Evolutionary conservation across 768 basidiomycete genomes (phyloP).

Genomic region (Suillus lakei): DNA sequence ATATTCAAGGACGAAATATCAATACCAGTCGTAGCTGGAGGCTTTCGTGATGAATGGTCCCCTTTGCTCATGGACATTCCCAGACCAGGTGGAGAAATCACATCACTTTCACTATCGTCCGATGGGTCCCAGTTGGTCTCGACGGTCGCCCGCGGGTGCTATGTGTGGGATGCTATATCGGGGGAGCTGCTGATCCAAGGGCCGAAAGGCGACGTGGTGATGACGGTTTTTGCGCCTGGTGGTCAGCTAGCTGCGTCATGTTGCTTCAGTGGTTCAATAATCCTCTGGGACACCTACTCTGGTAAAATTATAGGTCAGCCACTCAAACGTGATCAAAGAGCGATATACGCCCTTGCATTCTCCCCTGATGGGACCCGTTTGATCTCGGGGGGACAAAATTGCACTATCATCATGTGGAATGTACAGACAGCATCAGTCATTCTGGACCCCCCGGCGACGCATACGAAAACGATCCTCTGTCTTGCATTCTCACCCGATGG

Average conservation of each 20-base stretch:
- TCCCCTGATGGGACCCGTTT: slow-evolving; percentile 31
- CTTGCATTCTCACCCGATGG: slow-evolving; percentile 35
- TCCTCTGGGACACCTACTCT: slow-evolving; percentile 31
- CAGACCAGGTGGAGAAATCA: slow-evolving; percentile 17
- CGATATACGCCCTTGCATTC: slow-evolving; percentile 33
- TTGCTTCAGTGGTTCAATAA: slow-evolving; percentile 22
- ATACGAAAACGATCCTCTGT: slow-evolving; percentile 29
- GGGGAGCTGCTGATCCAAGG: slow-evolving; percentile 28
- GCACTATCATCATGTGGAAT: slow-evolving; percentile 34
- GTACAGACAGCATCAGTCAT: slow-evolving; percentile 16
- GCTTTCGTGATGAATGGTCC: slow-evolving; percentile 35
- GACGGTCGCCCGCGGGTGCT: slow-evolving; percentile 22
- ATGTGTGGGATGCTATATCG: slow-evolving; percentile 32
- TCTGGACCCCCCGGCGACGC: slow-evolving; percentile 25
- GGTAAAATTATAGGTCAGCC: slow-evolving; percentile 21
- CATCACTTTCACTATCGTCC: slow-evolving; percentile 27
- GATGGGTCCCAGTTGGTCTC: slow-evolving; percentile 36
- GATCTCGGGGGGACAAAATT: slow-evolving; percentile 31
- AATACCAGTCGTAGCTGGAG: slow-evolving; percentile 29
- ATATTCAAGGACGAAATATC: slow-evolving; percentile 30
- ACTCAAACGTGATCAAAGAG: slow-evolving; percentile 24
- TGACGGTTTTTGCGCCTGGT: slow-evolving; percentile 35
- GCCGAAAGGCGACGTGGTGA: slow-evolving; percentile 16
- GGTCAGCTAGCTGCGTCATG: slow-evolving; percentile 31
- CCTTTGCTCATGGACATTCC: slow-evolving; percentile 36